Conservation (phyloP, 2,329 filamentous ascomycete genomes). For the Pestalotiopsis sp. region DNA sequence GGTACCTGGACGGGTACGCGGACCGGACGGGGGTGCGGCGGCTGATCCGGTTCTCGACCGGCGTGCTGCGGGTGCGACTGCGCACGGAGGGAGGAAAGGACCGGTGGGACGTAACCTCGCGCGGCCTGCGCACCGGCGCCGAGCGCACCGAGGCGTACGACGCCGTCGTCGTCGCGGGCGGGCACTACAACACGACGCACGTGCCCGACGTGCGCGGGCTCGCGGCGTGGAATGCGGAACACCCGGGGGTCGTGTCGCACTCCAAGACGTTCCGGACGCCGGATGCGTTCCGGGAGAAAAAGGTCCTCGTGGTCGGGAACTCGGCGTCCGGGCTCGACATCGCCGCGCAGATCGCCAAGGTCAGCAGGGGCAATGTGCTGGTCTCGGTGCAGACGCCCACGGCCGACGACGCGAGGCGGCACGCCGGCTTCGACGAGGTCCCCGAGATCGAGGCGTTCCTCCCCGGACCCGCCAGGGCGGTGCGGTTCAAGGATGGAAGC, state of each 20-base stretch:
- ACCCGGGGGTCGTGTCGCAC: constrained; percentile 67
- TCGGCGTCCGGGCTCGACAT: constrained; percentile 86
- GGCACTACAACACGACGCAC: constrained; percentile 72
- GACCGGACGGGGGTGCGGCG: constrained; percentile 58
- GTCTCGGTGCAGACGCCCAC: constrained; percentile 60
- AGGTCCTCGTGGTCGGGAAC: constrained; percentile 83
- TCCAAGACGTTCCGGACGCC: constrained; percentile 80
- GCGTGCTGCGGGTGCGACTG: constrained; percentile 59
- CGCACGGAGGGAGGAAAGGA: constrained; percentile 17
- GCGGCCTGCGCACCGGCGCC: constrained; percentile 47
- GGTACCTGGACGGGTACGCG: constrained; percentile 76
- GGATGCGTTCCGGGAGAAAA: constrained; percentile 65
- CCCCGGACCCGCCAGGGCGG: constrained; percentile 51
- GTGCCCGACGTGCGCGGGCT: constrained; percentile 67
- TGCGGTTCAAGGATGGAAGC: constrained; percentile 66
- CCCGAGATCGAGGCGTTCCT: constrained; percentile 62
- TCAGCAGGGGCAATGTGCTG: constrained; percentile 64
- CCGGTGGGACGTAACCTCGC: constrained; percentile 64
- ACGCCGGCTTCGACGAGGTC: constrained; percentile 51
- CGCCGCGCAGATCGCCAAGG: constrained; percentile 69
- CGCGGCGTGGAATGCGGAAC: constrained; percentile 56
- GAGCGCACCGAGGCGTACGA: constrained; percentile 60
- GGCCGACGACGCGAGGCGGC: constrained; percentile 45
- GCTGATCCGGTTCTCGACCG: constrained; percentile 70
- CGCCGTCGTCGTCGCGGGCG: constrained; percentile 74